Percentiles rank a stretch among this genome's conserved stretches.
Conservation (phyloP, 1,139 yeast genomes). For the Pichia sp. region DNA sequence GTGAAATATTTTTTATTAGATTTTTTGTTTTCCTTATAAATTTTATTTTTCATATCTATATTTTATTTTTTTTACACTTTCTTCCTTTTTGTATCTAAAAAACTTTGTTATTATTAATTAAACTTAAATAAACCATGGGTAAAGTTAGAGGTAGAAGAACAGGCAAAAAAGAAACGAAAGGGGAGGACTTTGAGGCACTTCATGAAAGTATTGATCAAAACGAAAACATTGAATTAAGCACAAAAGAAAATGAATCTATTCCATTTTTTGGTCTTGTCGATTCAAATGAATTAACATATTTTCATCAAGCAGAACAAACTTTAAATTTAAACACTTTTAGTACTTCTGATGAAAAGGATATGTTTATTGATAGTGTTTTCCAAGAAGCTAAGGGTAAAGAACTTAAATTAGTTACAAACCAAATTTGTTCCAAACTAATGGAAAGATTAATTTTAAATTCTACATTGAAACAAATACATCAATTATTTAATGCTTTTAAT, state of each 20-base stretch:
- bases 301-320: slow-evolving; percentile 86
- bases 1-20: no score
- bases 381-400: slow-evolving; percentile 90
- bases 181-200: slow-evolving; percentile 1
- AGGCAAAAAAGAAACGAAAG: slow-evolving; percentile 30
- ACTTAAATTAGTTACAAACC: slow-evolving; percentile 86
- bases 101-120: no score
- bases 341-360: slow-evolving; percentile 61
- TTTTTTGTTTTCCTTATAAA: no score
- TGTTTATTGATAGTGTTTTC: slow-evolving; percentile 69
- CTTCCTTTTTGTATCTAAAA: no score
- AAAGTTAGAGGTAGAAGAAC: slow-evolving; percentile 69
- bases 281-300: slow-evolving; percentile 77
- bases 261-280: slow-evolving; percentile 85
- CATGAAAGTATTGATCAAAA: neutral
- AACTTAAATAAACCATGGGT: no score
- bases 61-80: no score
- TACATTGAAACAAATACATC: slow-evolving; percentile 56
- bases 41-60: no score
- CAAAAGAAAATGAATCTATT: slow-evolving; percentile 22
- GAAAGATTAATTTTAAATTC: slow-evolving; percentile 77
- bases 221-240: neutral
- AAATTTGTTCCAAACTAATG: slow-evolving; percentile 86
- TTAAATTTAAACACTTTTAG: slow-evolving; percentile 77
- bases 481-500: slow-evolving; percentile 57